phyloP scores from a whole-genome alignment of 2,329 filamentous ascomycete genomes.

The Aspergillus fumigatus region DNA sequence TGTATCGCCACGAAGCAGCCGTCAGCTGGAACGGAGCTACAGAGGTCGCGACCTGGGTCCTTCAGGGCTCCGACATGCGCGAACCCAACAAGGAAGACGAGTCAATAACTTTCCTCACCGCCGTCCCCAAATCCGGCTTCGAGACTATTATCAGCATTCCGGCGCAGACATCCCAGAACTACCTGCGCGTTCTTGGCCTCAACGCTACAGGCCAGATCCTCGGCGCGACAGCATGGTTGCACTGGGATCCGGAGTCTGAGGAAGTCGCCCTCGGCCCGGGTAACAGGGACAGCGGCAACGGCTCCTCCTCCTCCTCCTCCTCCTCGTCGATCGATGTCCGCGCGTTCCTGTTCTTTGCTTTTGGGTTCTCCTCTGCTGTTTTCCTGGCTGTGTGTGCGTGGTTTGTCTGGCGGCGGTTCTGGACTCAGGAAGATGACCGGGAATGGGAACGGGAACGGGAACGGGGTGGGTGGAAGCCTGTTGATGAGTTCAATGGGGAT shows the following conservation, averaged over 20 bases:
- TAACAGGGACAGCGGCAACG: not conserved
- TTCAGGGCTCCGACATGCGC: slow-evolving; percentile 15
- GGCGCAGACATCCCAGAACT: slow-evolving; percentile 1
- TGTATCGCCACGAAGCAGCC: slow-evolving; percentile 15
- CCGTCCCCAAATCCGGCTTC: slow-evolving; percentile 23
- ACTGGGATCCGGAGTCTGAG: slow-evolving; percentile 16
- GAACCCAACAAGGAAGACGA: not conserved
- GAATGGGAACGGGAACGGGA: slow-evolving; percentile 6
- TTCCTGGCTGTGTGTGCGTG: not conserved
- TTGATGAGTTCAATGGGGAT: slow-evolving; percentile 4
- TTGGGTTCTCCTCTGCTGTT: slow-evolving; percentile 2
- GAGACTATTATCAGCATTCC: slow-evolving; percentile 26
- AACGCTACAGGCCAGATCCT: slow-evolving; percentile 18
- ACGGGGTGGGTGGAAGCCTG: slow-evolving; percentile 3
- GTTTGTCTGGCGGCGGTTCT: not conserved
- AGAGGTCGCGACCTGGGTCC: slow-evolving; percentile 28
- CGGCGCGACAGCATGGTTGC: slow-evolving; percentile 12
- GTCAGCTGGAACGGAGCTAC: slow-evolving; percentile 38
- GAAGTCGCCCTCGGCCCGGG: slow-evolving; percentile 9
- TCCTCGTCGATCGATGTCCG: not conserved
- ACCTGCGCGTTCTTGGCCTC: slow-evolving; percentile 20
- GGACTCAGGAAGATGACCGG: not conserved
- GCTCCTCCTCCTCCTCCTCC: not conserved
- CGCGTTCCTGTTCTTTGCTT: slow-evolving; percentile 1
- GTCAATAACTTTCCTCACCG: slow-evolving; percentile 15